These are phyloP conservation scores for Scortechinia acanthostroma DNA, from an alignment of 2,329 filamentous ascomycete species.

Conservation along the genomic window DNA sequence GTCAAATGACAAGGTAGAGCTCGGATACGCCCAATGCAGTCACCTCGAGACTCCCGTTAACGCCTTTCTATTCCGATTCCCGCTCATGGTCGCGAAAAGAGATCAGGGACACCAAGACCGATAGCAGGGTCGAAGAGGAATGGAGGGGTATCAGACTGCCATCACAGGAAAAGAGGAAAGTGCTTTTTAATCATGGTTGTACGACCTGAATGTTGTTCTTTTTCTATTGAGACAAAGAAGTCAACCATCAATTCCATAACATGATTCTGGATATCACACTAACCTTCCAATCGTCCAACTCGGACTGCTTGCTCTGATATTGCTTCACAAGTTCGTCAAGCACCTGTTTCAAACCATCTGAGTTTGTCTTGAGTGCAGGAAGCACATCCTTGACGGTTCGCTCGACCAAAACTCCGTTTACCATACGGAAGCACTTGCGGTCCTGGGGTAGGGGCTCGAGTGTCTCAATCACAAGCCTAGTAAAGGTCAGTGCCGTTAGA, in stretches of 20 bases:
- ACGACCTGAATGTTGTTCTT: conserved; percentile 48
- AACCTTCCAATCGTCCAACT: conserved; percentile 70
- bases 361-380: conserved; percentile 60
- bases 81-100: too few relatives aligned
- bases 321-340: conserved; percentile 63
- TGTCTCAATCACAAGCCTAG: conserved; percentile 61
- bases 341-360: conserved; percentile 62
- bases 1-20: too few relatives aligned
- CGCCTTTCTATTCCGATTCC: background rate
- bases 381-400: conserved; percentile 60
- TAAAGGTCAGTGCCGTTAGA: background rate
- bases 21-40: too few relatives aligned
- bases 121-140: background rate
- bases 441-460: conserved; percentile 51
- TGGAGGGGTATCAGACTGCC: too few relatives aligned
- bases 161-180: background rate
- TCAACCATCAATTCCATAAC: conserved; percentile 7
- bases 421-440: conserved; percentile 67
- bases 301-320: conserved; percentile 63
- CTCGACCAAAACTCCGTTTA: conserved; percentile 65
- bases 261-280: conserved; percentile 12
- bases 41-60: background rate
- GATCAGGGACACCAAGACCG: background rate
- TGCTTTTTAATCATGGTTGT: conserved; percentile 19
- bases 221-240: conserved; percentile 25